Base-by-base conservation (phyloP, 2,329 filamentous ascomycete genomes). In the Shiraia sp. region DNA sequence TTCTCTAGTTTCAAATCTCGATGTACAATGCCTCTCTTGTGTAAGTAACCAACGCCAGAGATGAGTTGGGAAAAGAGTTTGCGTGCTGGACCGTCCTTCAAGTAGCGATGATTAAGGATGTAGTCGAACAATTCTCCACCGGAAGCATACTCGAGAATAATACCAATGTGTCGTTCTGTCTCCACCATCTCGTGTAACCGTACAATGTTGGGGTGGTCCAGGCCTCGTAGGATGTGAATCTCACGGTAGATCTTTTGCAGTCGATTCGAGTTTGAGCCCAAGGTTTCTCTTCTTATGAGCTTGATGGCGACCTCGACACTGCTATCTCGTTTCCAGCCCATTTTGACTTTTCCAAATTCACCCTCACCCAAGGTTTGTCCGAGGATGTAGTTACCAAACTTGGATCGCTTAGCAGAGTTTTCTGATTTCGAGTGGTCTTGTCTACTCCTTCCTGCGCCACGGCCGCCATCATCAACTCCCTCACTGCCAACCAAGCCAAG, bases 1-100 rank as follows among this genome's bases (percentile, higher is more conserved):
- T 99, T 99, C 73, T 99, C 93, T 32, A 99, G 79, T 73, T 99
- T 99, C 54, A 99, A 74, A 73, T 99, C 93, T 61, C 93, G 86
- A 69, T 99, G 93, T 10, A 99, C 93, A 56, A 99, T 99, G 47
- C 93, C 93, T 74, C 96, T 97, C 72, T 96, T 96, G 75, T 99
- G 93, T 44, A 99, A 77, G 71, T 99, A 99, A 25, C 93, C 93
- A 9, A 99, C 93, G 29, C 93, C 93, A 6, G 92, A 97, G 10
- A 99, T 86, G 30, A 99, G 80, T 72, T 99, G 93, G 15, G 93
- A 92, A 67, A 99, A 99, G 22, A 99, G 75, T 39, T 91, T 83
- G 42, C 93, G 85, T 23, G 93, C 93, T 2, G 91, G 85, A 51
- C 90, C 85, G 68, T 99, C 93, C 68, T 97, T 97, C 19, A 99